These are phyloP conservation scores for Grosmannia penicillata DNA, from an alignment of 2,329 filamentous ascomycete genomes.

Conservation along the genomic window DNA sequence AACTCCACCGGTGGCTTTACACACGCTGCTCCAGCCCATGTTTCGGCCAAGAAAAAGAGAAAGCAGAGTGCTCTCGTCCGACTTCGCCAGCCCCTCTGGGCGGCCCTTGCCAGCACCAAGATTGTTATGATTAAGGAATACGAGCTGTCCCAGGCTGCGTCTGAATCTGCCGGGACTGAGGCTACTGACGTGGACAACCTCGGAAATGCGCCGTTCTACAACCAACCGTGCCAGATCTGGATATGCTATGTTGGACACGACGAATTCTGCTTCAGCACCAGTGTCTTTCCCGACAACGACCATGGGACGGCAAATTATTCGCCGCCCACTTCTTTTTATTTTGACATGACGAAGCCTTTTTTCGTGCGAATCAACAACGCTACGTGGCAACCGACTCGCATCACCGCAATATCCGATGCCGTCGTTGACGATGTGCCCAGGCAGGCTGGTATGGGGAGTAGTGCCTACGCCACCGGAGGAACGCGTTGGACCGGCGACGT, in stretches of 20 bases:
- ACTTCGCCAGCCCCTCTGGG: conserved; percentile 85
- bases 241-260: conserved; percentile 67
- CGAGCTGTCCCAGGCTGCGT: conserved; percentile 63
- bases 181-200: conserved; percentile 65
- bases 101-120: conserved; percentile 87
- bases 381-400: conserved; percentile 64
- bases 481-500: conserved; percentile 56
- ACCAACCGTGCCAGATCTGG: conserved; percentile 60
- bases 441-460: background rate
- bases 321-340: conserved; percentile 24
- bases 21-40: conserved; percentile 16
- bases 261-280: conserved; percentile 63
- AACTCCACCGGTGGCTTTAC: background rate
- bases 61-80: conserved; percentile 85
- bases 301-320: conserved; percentile 3
- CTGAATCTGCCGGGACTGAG: conserved; percentile 59
- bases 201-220: conserved; percentile 59
- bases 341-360: conserved; percentile 60
- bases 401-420: conserved; percentile 31
- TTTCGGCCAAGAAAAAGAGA: conserved; percentile 64
- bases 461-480: conserved; percentile 13
- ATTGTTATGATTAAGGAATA: conserved; percentile 90
- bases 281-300: conserved; percentile 39
- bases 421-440: conserved; percentile 8
- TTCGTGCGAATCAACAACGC: conserved; percentile 68